These are phyloP conservation scores for Volvariella volvacea DNA, from an alignment of 1,284 basidiomycete species.

Conservation along the genomic window DNA sequence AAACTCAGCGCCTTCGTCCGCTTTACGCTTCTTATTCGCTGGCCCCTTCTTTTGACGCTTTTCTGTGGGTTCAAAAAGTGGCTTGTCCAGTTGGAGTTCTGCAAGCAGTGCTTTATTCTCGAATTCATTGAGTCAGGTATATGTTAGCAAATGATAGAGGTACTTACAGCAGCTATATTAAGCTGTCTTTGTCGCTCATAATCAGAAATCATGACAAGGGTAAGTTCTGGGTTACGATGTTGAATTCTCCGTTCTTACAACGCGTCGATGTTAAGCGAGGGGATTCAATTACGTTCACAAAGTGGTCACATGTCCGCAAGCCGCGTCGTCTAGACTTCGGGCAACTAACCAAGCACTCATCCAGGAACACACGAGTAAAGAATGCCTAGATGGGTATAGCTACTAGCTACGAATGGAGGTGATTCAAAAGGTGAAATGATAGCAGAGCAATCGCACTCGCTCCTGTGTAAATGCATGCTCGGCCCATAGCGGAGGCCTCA, in stretches of 20 bases:
- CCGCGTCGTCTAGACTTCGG: neutral
- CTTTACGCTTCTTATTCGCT: slow-evolving; percentile 21
- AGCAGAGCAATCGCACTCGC: slow-evolving; percentile 45
- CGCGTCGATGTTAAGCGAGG: too few relatives aligned
- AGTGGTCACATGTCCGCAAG: neutral
- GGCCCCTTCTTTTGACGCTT: slow-evolving; percentile 28
- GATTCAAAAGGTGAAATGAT: slow-evolving; percentile 53
- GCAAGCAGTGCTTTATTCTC: slow-evolving; percentile 41
- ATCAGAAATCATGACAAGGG: slow-evolving; percentile 27
- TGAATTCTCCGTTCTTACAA: too few relatives aligned
- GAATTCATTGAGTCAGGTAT: neutral
- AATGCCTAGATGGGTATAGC: too few relatives aligned
- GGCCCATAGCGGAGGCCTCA: slow-evolving; percentile 41
- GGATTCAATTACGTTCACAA: too few relatives aligned
- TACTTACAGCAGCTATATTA: slow-evolving; percentile 36
- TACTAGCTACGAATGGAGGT: slow-evolving; percentile 26
- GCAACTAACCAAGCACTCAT: neutral
- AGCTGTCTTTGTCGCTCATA: slow-evolving; percentile 41
- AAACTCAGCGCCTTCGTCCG: slow-evolving; percentile 13
- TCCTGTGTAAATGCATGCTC: slow-evolving; percentile 56
- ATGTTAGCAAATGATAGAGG: neutral
- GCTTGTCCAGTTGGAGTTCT: slow-evolving; percentile 36
- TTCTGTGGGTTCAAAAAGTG: slow-evolving; percentile 40
- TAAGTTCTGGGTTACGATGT: neutral
- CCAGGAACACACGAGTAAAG: too few relatives aligned